phyloP scores from a whole-genome alignment of 2,329 filamentous ascomycete genomes.

The Paecilomyces dactylethromorphus region DNA sequence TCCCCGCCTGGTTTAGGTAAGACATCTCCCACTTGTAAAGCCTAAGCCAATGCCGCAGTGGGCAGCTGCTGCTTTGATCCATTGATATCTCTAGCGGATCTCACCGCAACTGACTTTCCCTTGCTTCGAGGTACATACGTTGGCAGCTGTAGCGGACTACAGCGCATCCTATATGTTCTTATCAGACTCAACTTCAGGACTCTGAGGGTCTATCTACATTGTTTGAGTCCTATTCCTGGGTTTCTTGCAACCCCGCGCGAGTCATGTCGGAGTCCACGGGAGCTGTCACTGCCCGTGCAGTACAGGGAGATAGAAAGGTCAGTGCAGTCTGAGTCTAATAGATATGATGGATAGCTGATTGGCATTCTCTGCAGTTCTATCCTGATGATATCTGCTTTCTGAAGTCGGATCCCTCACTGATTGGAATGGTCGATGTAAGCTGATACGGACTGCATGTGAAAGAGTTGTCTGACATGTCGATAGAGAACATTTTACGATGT shows the following conservation, averaged over 20 bases:
- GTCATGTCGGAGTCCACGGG: not conserved
- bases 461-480: not conserved
- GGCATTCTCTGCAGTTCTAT: constrained; percentile 10
- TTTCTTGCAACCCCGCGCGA: not conserved
- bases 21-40: not conserved
- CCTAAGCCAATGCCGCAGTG: not conserved
- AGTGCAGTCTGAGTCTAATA: not conserved
- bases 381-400: constrained; percentile 13
- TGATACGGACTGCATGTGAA: not conserved
- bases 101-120: not conserved
- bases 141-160: not conserved
- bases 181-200: not conserved
- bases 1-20: not conserved
- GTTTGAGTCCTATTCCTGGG: not conserved
- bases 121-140: not conserved
- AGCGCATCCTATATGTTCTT: not conserved
- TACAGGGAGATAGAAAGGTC: not conserved
- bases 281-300: not conserved
- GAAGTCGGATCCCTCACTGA: constrained; percentile 11
- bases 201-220: not conserved
- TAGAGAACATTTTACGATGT: constrained; percentile 7
- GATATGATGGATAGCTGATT: not conserved
- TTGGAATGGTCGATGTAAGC: constrained; percentile 14
- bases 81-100: not conserved
- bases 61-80: not conserved